Evolutionary conservation across 2,329 filamentous ascomycete species (phyloP), one percentile per base, ranked within the genome.

Genomic region (Pseudodiploospora longispora): DNA sequence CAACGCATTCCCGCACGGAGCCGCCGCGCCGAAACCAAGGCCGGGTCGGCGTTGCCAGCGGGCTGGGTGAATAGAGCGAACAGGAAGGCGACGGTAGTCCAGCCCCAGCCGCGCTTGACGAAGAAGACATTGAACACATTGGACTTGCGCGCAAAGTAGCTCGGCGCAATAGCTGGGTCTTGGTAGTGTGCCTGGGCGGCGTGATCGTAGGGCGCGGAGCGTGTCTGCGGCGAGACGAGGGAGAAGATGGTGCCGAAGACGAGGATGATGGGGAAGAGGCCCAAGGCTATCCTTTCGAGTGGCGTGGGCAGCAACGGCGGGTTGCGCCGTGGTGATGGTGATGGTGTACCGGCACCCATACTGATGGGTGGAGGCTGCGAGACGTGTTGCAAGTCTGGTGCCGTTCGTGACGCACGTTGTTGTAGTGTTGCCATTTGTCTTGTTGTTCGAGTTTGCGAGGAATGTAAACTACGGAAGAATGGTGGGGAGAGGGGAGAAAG

Each of bases 71-170:
- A 62, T 6, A 86, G 62, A 49, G 95, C 87, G 10, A 78, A 63
- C 31, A 76, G 65, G 57, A 95, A 90, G 1, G 87, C 83, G 7
- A 78, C 60, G 0, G 86, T 89, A 30, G 87, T 82, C 93, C 93
- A 98, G 40, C 83, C 77, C 93, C 93, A 98, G 49, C 91, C 91
- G 43, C 86, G 74, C 72, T 98, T 98, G 58, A 98, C 93, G 59
- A 97, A 98, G 56, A 89, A 77, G 38, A 85, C 65, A 61, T 98
- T 98, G 76, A 97, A 85, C 42, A 96, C 56, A 68, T 98, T 98
- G 63, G 81, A 76, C 67, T 98, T 98, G 55, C 84, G 84, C 38
- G 93, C 91, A 63, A 98, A 98, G 71, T 97, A 98, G 60, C 76
- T 83, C 3, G 86, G 86, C 41, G 83, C 78, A 4, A 72, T 63